Evolutionary conservation across 306 rosid genomes (phyloP).

Genomic region (Nissolia schottii): DNA sequence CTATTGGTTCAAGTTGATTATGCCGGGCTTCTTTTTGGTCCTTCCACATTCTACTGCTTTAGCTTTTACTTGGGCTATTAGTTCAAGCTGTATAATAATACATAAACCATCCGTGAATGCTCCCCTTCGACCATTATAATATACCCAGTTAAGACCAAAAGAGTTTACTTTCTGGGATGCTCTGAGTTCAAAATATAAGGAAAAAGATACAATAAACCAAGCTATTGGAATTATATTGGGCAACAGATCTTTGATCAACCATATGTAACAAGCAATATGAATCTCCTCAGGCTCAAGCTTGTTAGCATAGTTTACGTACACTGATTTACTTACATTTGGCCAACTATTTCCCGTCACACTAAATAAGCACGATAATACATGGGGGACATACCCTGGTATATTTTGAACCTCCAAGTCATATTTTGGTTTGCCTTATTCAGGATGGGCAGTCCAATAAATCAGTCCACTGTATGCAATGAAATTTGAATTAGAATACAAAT

Average conservation of each 20-base stretch:
- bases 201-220: background rate
- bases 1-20: background rate
- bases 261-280: conserved; percentile 12
- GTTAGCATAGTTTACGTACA: conserved; percentile 43
- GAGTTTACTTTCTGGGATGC: background rate
- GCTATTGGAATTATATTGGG: conserved; percentile 2
- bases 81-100: too few relatives aligned
- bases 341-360: conserved; percentile 24
- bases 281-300: conserved; percentile 33
- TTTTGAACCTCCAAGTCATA: conserved; percentile 28
- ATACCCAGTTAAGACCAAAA: background rate
- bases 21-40: background rate
- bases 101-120: background rate
- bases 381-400: conserved; percentile 26
- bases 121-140: background rate
- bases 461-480: conserved; percentile 63
- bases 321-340: conserved; percentile 40
- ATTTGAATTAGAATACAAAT: conserved; percentile 7
- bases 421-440: conserved; percentile 51
- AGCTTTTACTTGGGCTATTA: background rate
- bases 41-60: background rate
- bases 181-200: background rate
- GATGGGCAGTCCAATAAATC: conserved; percentile 90
- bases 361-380: conserved; percentile 32
- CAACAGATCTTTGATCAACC: conserved; percentile 21